Base-by-base conservation (phyloP, 495 filamentous ascomycete species). In the Hyaloscypha bicolor region DNA sequence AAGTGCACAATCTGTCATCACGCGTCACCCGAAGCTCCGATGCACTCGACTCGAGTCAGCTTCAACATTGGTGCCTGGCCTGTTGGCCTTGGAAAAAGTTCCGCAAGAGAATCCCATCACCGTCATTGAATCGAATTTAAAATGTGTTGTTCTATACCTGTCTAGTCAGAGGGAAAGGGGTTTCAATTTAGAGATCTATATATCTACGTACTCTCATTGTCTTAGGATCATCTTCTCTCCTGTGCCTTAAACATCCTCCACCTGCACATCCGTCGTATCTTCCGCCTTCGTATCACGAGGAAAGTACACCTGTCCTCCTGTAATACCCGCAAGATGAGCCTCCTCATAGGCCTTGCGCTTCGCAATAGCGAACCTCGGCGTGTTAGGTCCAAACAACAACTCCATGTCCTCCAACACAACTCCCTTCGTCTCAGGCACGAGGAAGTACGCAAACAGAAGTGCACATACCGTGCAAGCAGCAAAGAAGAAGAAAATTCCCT, bases 361-460 rank as follows among this genome's bases (percentile, higher is more conserved):
- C 42, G 42, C 42, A 48, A 48, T 19, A 14, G 42, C 42, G 3
- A 48, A 48, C 42, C 42, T 14, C 3, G 42, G 42, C 9, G 42
- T 48, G 11, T 48, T 48, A 14, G 42, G 42, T 19, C 53, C 53
- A 56, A 56, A 56, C 19, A 56, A 29, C 53, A 29, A 31, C 9
- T 89, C 88, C 64, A 89, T 89, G 69, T 89, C 86, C 74, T 90
- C 87, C 9, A 90, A 79, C 39, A 84, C 73, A 42, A 85, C 72
- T 62, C 83, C 81, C 70, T 85, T 87, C 16, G 85, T 88, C 75
- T 87, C 86, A 0, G 85, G 85, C 2, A 87, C 75, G 30, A 80
- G 78, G 72, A 85, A 81, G 68, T 75, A 82, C 0, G 79, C 78
- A 66, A 78, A 77, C 0, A 48, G 11, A 4, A 78, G 71, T 57